Evolutionary conservation across 2,329 filamentous ascomycete genomes (phyloP).

Genomic region (Fusarium sp.): DNA sequence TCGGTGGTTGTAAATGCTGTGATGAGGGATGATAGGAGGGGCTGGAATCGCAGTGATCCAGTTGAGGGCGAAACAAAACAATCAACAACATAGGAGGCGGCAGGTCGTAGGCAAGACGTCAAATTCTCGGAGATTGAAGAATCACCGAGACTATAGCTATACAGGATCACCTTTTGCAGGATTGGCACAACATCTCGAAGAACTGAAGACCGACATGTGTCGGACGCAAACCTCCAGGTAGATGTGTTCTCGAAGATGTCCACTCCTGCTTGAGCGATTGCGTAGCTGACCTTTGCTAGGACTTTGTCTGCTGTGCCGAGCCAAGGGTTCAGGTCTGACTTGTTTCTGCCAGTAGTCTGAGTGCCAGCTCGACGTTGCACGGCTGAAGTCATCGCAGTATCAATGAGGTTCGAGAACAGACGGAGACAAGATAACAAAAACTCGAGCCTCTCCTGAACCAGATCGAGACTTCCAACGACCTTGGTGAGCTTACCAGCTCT

Average conservation of each 20-base stretch:
- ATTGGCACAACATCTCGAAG: slow-evolving; percentile 75
- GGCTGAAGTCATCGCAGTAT: slow-evolving; percentile 78
- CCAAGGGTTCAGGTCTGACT: slow-evolving; percentile 67
- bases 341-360: slow-evolving; percentile 63
- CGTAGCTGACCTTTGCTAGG: slow-evolving; percentile 77
- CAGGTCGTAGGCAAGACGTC: slow-evolving; percentile 75
- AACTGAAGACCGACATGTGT: slow-evolving; percentile 76
- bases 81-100: slow-evolving; percentile 81
- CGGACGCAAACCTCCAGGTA: slow-evolving; percentile 84
- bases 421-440: slow-evolving; percentile 81
- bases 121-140: slow-evolving; percentile 60
- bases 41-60: slow-evolving; percentile 80
- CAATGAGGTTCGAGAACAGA: slow-evolving; percentile 80
- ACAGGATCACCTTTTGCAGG: slow-evolving; percentile 78
- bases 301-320: slow-evolving; percentile 83
- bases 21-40: slow-evolving; percentile 78
- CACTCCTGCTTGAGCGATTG: slow-evolving; percentile 80
- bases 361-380: slow-evolving; percentile 73
- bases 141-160: slow-evolving; percentile 81
- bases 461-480: slow-evolving; percentile 85
- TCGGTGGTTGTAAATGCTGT: slow-evolving; percentile 61
- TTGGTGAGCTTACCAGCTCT: slow-evolving; percentile 81
- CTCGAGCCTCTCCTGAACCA: slow-evolving; percentile 80
- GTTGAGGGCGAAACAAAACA: slow-evolving; percentile 79
- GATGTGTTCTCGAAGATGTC: slow-evolving; percentile 88